Base-by-base conservation (phyloP, 495 filamentous ascomycete species). In the Lasiosphaeria ovina region DNA sequence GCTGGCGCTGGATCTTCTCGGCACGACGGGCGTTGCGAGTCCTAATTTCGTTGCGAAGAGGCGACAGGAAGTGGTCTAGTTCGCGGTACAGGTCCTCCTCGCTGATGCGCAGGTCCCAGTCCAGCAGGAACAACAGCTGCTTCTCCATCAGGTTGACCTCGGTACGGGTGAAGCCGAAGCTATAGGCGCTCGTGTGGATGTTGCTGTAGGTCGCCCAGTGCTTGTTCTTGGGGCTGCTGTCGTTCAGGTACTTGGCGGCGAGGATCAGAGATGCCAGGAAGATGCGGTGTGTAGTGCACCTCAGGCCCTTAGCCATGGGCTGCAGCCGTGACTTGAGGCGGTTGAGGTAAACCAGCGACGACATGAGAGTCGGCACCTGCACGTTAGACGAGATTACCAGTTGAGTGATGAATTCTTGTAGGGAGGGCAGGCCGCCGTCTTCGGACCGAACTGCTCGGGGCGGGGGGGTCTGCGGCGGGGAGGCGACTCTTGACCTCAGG, bases 81-180 rank as follows among this genome's bases (percentile, higher is more conserved):
- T 96, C 91, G 50, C 76, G 81, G 74, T 95, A 90, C 16, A 98
- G 86, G 72, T 98, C 93, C 48, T 90, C 83, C 57, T 90, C 83
- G 31, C 78, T 87, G 69, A 98, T 90, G 55, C 90, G 82, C 58
- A 93, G 83, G 61, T 98, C 92, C 91, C 91, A 98, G 70, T 97
- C 91, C 33, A 98, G 77, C 51, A 98, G 84, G 80, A 90, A 93
- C 44, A 98, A 86, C 35, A 98, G 83, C 75, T 98, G 93, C 80
- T 94, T 94, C 81, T 98, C 93, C 93, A 98, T 98, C 52, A 97
- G 82, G 78, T 97, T 98, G 60, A 98, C 93, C 77, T 98, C 93
- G 17, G 91, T 93, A 50, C 92, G 79, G 51, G 86, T 92, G 81
- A 98, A 98, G 62, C 93, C 89, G 72, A 98, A 98, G 57, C 78